Evolutionary conservation across 2,329 filamentous ascomycete species (phyloP).

Genomic region (Cyclaneusma minus): DNA sequence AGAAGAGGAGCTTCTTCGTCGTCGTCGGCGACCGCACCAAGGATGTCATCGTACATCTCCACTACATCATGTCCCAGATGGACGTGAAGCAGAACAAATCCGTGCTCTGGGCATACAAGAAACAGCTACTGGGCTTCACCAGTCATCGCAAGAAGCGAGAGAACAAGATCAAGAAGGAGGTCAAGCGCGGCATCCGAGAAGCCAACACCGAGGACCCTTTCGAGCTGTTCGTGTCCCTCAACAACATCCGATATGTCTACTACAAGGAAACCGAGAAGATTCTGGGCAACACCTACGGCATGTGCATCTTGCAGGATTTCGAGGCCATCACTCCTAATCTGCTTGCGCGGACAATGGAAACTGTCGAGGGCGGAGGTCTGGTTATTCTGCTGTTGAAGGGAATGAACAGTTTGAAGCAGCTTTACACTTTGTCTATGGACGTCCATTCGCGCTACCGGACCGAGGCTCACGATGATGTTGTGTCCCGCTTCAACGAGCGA

Average conservation of each 20-base stretch:
- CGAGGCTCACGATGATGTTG: slow-evolving; percentile 88
- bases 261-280: slow-evolving; percentile 99
- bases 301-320: slow-evolving; percentile 97
- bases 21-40: slow-evolving; percentile 89
- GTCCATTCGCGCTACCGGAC: slow-evolving; percentile 93
- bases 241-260: slow-evolving; percentile 97
- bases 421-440: slow-evolving; percentile 96
- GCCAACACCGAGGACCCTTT: slow-evolving; percentile 89
- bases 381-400: slow-evolving; percentile 85
- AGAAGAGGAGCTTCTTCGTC: slow-evolving; percentile 96
- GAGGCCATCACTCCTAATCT: slow-evolving; percentile 96
- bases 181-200: slow-evolving; percentile 87
- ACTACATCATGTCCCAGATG: slow-evolving; percentile 82
- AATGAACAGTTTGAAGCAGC: slow-evolving; percentile 92
- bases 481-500: slow-evolving; percentile 91
- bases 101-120: slow-evolving; percentile 97
- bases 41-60: slow-evolving; percentile 88
- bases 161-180: slow-evolving; percentile 95
- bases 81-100: slow-evolving; percentile 93
- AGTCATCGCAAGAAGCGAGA: slow-evolving; percentile 96
- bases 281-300: slow-evolving; percentile 91
- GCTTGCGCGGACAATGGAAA: slow-evolving; percentile 87
- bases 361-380: slow-evolving; percentile 87
- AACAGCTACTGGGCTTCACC: slow-evolving; percentile 86
- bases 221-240: slow-evolving; percentile 88